Evolutionary conservation across 192 early-diverging fungal genomes (phyloP).

Genomic region (Umbelopsis vinacea): DNA sequence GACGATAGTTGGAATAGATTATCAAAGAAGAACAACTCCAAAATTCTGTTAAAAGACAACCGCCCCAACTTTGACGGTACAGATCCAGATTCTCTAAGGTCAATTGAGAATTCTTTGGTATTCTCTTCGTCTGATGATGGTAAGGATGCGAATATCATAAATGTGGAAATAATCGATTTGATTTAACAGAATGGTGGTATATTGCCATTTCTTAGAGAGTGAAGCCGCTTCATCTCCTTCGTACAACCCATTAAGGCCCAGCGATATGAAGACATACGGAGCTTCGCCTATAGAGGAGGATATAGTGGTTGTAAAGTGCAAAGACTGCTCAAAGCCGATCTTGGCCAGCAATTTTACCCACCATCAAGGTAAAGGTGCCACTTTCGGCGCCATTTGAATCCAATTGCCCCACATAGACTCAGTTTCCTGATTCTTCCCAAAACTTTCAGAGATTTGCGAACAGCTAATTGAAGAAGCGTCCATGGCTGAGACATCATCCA

Average conservation of each 20-base stretch:
- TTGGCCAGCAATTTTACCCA: conserved; percentile 62
- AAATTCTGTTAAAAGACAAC: conserved; percentile 29
- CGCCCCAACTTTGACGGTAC: conserved; percentile 36
- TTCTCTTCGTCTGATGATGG: conserved; percentile 29
- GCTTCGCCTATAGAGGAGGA: conserved; percentile 66
- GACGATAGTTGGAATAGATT: conserved; percentile 50
- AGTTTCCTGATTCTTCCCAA: conserved; percentile 26
- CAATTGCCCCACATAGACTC: conserved; percentile 14
- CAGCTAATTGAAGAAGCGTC: conserved; percentile 14
- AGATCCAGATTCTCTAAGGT: conserved; percentile 36
- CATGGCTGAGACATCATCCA: conserved; percentile 5
- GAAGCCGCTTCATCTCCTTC: conserved; percentile 36
- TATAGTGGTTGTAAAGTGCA: conserved; percentile 67
- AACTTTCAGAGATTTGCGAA: conserved; percentile 18
- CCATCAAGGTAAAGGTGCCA: conserved; percentile 59
- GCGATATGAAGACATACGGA: conserved; percentile 59
- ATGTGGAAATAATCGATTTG: background rate
- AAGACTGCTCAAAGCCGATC: conserved; percentile 65
- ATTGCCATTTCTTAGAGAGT: conserved; percentile 26
- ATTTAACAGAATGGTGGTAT: background rate
- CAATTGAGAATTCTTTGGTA: conserved; percentile 35
- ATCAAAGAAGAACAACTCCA: conserved; percentile 25
- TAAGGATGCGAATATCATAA: background rate
- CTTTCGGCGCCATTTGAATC: background rate
- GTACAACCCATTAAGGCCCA: conserved; percentile 40